phyloP scores from a whole-genome alignment of 2,329 filamentous ascomycete genomes.

The Apiospora hydei region DNA sequence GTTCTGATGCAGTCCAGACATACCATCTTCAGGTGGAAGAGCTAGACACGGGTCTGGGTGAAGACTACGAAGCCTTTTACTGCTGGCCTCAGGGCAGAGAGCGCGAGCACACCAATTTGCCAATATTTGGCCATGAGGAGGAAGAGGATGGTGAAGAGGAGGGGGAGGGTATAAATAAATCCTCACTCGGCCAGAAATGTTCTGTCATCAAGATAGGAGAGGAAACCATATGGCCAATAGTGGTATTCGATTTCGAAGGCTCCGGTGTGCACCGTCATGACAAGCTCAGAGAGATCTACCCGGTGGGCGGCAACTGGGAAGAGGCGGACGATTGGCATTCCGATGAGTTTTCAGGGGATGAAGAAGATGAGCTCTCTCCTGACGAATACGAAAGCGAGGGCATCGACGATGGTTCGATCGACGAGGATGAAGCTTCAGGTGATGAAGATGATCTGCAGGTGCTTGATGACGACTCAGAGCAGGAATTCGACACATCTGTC shows the following conservation, averaged over 20 bases:
- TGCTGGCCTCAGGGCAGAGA: conserved; percentile 40
- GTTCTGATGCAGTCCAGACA: conserved; percentile 30
- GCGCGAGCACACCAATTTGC: conserved; percentile 16
- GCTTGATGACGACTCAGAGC: conserved; percentile 28
- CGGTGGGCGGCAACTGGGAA: conserved; percentile 21
- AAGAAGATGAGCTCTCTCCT: conserved; percentile 24
- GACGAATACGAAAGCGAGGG: conserved; percentile 39
- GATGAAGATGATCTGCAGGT: conserved; percentile 34
- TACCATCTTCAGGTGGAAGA: conserved; percentile 34
- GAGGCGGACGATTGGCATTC: conserved; percentile 24
- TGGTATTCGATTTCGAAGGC: conserved; percentile 28
- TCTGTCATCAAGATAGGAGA: conserved; percentile 12
- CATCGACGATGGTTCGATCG: conserved; percentile 35
- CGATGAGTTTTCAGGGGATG: conserved; percentile 9
- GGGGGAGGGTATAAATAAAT: neutral
- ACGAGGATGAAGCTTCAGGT: conserved; percentile 27
- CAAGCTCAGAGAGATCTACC: conserved; percentile 24
- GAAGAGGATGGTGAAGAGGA: neutral
- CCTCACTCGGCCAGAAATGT: neutral
- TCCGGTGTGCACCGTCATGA: conserved; percentile 28
- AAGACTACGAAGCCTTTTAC: conserved; percentile 35
- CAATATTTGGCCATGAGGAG: neutral
- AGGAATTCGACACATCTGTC: conserved; percentile 26
- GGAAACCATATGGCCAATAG: conserved; percentile 30
- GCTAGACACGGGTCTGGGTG: conserved; percentile 31